Evolutionary conservation across 805 yeast genomes (phyloP), one percentile per base, ranked within the genome.

Genomic region (Wickerhamiella lipophila): DNA sequence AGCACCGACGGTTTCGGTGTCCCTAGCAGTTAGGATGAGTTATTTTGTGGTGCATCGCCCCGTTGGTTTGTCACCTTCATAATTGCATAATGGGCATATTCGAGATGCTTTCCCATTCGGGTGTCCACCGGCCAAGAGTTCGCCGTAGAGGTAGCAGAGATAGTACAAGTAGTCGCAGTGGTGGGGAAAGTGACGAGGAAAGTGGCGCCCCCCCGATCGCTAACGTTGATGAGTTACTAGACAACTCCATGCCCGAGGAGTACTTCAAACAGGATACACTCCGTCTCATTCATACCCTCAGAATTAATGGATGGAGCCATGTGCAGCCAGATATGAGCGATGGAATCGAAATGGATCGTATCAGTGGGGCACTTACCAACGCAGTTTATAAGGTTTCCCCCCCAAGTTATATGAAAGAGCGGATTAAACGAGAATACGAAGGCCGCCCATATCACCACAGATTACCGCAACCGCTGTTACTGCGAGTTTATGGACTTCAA

Each of bases 321-420:
- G 72, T 79, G 9, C 54, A 57, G 21, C 21, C 56, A 58, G 63
- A 73, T 16, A 62, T 63, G 65, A 62, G 67, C 8, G 57, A 53
- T n/a, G 68, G 68, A 18, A 63, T 89, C 35, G 69, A 65, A 19
- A 63, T 88, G 18, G 70, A 66, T 36, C 73, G 95, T 55, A 85
- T 92, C 45, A 76, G 84, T 32, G 97, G 98, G 18, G 98, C 98
- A 0, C 72, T 92, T 62, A 92, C 97, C 18, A 92, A 92, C 63
- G 81, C 88, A 29, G 83, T 89, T 49, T 92, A 82, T 63, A 78
- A 78, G 58, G 75, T 92, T 2, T 80, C 75, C 57, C 79, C 83
- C 48, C 78, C 77, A 0, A 47, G 58, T 23, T 56, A 59, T 50
- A 43, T 61, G 42, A 64, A 56, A 55, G 70, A 62, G 41, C 53